A percentile compares a stretch with the other conserved stretches of the same genome.
Conservation (phyloP, 805 yeast species). For the Teunomyces stri region DNA sequence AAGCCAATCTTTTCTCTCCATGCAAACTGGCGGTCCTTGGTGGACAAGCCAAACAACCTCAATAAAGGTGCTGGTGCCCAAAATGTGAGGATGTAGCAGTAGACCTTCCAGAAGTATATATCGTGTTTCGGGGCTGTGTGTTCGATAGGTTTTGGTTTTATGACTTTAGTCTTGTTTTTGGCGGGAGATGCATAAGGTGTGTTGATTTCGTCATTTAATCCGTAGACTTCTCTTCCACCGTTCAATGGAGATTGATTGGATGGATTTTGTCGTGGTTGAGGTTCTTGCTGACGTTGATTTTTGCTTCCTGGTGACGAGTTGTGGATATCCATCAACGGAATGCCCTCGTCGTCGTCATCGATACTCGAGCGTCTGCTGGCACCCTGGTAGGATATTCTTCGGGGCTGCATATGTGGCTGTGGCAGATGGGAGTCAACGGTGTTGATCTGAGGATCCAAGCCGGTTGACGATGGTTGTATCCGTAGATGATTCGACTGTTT, state of each 20-base stretch:
- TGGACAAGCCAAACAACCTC: slow-evolving; percentile 69
- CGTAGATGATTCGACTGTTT: slow-evolving; percentile 60
- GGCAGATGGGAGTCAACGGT: slow-evolving; percentile 26
- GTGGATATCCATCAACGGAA: slow-evolving; percentile 42
- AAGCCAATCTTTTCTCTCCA: slow-evolving; percentile 97
- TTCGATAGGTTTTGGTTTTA: slow-evolving; percentile 12
- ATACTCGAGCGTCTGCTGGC: slow-evolving; percentile 5
- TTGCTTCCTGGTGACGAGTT: slow-evolving; percentile 12
- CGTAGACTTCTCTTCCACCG: slow-evolving; percentile 52
- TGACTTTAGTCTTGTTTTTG: slow-evolving; percentile 24
- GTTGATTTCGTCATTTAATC: slow-evolving; percentile 58
- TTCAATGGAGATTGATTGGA: too few relatives aligned
- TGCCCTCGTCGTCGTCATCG: slow-evolving; percentile 33
- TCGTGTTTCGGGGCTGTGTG: slow-evolving; percentile 17
- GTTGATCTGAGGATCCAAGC: slow-evolving; percentile 52
- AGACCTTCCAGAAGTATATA: slow-evolving; percentile 69
- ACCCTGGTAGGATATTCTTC: slow-evolving; percentile 1
- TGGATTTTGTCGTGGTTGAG: not conserved
- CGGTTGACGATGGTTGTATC: slow-evolving; percentile 69
- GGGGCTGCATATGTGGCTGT: not conserved
- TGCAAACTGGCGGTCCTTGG: slow-evolving; percentile 83
- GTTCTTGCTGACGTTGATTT: not conserved
- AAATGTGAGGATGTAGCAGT: slow-evolving; percentile 78
- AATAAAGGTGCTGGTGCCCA: slow-evolving; percentile 87
- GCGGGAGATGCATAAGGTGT: slow-evolving; percentile 10